These are phyloP conservation scores for Huntiella moniliformis DNA, from an alignment of 2,329 filamentous ascomycete genomes.

Conservation along the genomic window DNA sequence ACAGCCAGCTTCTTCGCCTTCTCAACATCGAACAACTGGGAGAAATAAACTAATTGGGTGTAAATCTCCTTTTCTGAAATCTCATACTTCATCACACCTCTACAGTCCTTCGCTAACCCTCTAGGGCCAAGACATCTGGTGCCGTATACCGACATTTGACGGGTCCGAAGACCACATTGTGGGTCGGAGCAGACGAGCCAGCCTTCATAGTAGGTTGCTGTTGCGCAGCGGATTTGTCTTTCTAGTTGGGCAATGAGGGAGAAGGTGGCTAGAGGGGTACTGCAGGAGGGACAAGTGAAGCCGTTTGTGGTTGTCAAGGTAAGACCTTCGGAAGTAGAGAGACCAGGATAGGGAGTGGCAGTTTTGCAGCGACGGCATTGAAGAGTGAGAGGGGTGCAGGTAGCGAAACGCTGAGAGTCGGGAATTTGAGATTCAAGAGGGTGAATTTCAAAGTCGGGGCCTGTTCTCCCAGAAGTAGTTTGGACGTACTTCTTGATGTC, in stretches of 20 bases:
- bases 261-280: conserved; percentile 44
- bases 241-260: conserved; percentile 77
- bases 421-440: conserved; percentile 89
- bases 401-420: conserved; percentile 72
- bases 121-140: conserved; percentile 73
- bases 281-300: conserved; percentile 54
- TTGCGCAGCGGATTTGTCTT: conserved; percentile 57
- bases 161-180: conserved; percentile 67
- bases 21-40: conserved; percentile 74
- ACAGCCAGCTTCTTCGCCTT: conserved; percentile 41
- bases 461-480: conserved; percentile 22
- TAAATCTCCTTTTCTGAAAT: conserved; percentile 78
- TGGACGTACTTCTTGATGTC: conserved; percentile 68
- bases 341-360: conserved; percentile 55
- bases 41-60: conserved; percentile 83
- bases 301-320: conserved; percentile 53
- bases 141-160: conserved; percentile 87
- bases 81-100: conserved; percentile 76
- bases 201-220: conserved; percentile 74
- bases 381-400: conserved; percentile 57
- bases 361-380: conserved; percentile 67
- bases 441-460: conserved; percentile 50
- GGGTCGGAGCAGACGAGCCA: conserved; percentile 84
- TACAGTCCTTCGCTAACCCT: conserved; percentile 66
- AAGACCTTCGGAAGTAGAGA: conserved; percentile 31